Conservation (phyloP, 176 grass and related monocot species). For the Ampelocalamus luodianensis region DNA sequence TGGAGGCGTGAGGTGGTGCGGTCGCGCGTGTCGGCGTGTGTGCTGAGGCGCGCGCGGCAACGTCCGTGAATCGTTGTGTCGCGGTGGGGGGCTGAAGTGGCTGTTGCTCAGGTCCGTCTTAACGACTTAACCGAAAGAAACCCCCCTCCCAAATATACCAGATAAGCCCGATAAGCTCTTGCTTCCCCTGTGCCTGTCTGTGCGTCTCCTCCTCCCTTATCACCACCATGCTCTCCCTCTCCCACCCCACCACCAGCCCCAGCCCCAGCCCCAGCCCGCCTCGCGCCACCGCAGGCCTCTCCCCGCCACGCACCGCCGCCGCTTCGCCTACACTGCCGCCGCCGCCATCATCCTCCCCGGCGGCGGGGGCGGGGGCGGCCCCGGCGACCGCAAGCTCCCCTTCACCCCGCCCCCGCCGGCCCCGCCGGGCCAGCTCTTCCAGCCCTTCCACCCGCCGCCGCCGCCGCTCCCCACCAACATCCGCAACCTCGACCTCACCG, state of each 20-base stretch:
- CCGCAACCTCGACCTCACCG: constrained; percentile 51
- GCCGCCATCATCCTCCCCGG: constrained; percentile 42
- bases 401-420: constrained; percentile 54
- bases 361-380: not conserved
- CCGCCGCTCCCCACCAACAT: constrained; percentile 55
- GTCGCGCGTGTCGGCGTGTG: no score
- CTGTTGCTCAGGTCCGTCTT: no score
- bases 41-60: no score
- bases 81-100: no score
- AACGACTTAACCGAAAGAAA: no score
- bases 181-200: not conserved
- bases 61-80: no score
- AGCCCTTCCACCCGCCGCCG: constrained; percentile 74
- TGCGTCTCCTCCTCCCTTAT: constrained; percentile 21
- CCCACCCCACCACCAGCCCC: constrained; percentile 41
- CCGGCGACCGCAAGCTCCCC: constrained; percentile 52
- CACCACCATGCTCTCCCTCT: constrained; percentile 43
- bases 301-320: constrained; percentile 7
- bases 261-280: constrained; percentile 55
- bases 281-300: not conserved
- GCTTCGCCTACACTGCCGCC: constrained; percentile 35
- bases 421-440: constrained; percentile 63
- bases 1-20: no score
- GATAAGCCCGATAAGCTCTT: constrained; percentile 42
- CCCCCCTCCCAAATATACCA: not conserved